Conservation (phyloP, 1,284 basidiomycete species). For the Rhodotorula sp. region DNA sequence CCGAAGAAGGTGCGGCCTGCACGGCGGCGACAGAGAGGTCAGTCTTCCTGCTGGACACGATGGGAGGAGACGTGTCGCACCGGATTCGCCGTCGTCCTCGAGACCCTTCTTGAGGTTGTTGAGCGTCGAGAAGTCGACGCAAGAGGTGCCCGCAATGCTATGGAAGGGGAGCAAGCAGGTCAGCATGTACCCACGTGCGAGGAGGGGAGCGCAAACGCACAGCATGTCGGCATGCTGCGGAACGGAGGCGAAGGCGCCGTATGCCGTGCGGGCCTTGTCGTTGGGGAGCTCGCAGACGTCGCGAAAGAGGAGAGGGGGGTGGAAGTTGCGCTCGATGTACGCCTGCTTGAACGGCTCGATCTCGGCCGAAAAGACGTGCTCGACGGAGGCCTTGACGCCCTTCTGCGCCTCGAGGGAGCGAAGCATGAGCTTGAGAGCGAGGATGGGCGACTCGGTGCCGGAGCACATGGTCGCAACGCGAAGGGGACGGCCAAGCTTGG, state of each 20-base stretch:
- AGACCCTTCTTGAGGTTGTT: slow-evolving; percentile 92
- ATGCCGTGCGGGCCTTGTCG: slow-evolving; percentile 69
- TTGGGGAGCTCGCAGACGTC: slow-evolving; percentile 81
- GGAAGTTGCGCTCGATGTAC: slow-evolving; percentile 93
- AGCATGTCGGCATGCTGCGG: slow-evolving; percentile 79
- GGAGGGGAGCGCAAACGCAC: background rate
- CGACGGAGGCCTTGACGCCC: slow-evolving; percentile 67
- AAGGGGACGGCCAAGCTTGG: slow-evolving; percentile 73
- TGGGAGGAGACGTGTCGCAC: slow-evolving; percentile 65
- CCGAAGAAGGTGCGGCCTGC: slow-evolving; percentile 49
- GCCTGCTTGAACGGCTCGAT: slow-evolving; percentile 97
- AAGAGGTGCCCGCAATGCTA: slow-evolving; percentile 84
- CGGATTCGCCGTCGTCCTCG: slow-evolving; percentile 82
- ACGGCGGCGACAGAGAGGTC: background rate
- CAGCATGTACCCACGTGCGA: background rate
- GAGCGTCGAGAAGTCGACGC: slow-evolving; percentile 92
- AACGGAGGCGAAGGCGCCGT: slow-evolving; percentile 79
- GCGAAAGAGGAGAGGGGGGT: slow-evolving; percentile 83
- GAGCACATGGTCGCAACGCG: slow-evolving; percentile 91
- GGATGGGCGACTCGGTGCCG: slow-evolving; percentile 89
- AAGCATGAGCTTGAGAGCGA: slow-evolving; percentile 82
- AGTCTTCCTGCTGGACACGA: background rate
- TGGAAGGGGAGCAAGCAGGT: slow-evolving; percentile 51
- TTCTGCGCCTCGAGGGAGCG: slow-evolving; percentile 71
- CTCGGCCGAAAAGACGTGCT: slow-evolving; percentile 96